Conservation (phyloP, 75 land plant species). For the Sequoiadendron giganteum region DNA sequence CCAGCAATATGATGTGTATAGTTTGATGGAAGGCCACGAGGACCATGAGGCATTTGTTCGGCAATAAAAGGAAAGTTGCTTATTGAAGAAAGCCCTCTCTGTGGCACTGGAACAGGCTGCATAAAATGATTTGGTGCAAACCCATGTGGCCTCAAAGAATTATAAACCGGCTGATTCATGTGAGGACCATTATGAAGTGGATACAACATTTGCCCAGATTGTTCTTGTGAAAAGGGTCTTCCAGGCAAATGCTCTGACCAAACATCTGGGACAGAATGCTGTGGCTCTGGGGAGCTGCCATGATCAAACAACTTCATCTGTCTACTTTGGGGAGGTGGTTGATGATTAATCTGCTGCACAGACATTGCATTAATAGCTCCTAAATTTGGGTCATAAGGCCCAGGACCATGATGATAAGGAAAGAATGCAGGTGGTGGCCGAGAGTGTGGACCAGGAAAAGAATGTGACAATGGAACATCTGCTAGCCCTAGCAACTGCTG, state of each 20-base stretch:
- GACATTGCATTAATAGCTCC: slow-evolving; percentile 1
- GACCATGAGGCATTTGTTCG: slow-evolving; percentile 6
- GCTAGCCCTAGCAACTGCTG: slow-evolving; percentile 9
- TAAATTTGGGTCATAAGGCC: slow-evolving; percentile 1
- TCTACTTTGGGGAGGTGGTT: not conserved
- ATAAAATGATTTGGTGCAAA: slow-evolving; percentile 13
- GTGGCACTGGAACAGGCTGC: slow-evolving; percentile 9
- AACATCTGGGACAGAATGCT: not conserved
- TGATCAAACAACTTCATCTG: slow-evolving; percentile 15
- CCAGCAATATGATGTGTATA: slow-evolving; percentile 5
- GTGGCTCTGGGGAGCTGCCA: not conserved
- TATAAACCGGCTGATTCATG: not conserved
- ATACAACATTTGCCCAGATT: slow-evolving; percentile 10
- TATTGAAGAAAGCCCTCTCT: slow-evolving; percentile 10
- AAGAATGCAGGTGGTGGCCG: slow-evolving; percentile 13
- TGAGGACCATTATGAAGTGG: slow-evolving; percentile 8
- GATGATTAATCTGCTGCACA: slow-evolving; percentile 7
- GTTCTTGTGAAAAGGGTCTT: slow-evolving; percentile 5
- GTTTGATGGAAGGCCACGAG: slow-evolving; percentile 1
- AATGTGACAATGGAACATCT: slow-evolving; percentile 13
- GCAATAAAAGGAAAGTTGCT: slow-evolving; percentile 3
- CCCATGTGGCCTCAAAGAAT: slow-evolving; percentile 7
- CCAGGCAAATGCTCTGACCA: slow-evolving; percentile 12
- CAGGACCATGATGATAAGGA: slow-evolving; percentile 2
- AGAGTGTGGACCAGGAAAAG: not conserved